These are phyloP conservation scores for Alternaria panax DNA, from an alignment of 2,329 filamentous ascomycete species.

Conservation along the genomic window DNA sequence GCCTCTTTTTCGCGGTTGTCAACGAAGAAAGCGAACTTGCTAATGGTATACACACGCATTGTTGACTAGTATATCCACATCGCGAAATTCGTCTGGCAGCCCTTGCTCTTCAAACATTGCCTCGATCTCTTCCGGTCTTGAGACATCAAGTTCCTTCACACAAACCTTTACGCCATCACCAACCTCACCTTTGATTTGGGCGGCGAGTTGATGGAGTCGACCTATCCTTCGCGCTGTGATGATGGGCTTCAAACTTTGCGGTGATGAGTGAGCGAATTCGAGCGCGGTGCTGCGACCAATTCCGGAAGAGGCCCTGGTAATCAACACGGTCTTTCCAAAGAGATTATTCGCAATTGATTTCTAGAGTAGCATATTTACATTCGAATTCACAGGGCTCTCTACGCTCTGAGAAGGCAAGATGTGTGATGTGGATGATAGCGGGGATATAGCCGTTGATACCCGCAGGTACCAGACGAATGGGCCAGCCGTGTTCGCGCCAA, in stretches of 20 bases:
- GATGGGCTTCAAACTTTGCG: conserved; percentile 77
- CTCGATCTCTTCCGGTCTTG: conserved; percentile 74
- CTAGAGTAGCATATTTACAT: conserved; percentile 12
- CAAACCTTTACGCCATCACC: conserved; percentile 69
- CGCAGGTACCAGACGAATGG: neutral
- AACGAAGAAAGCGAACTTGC: neutral
- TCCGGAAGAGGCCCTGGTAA: conserved; percentile 90
- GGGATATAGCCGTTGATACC: neutral
- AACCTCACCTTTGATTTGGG: conserved; percentile 76
- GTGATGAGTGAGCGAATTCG: conserved; percentile 86
- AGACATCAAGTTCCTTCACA: conserved; percentile 84
- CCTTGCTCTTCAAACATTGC: conserved; percentile 66
- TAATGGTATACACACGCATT: conserved; percentile 74
- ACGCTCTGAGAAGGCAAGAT: neutral
- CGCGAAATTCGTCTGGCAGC: conserved; percentile 79
- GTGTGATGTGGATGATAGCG: neutral
- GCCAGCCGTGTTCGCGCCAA: neutral
- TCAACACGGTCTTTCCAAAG: conserved; percentile 84
- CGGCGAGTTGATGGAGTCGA: conserved; percentile 73
- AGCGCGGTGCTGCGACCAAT: conserved; percentile 83
- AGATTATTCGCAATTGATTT: conserved; percentile 78
- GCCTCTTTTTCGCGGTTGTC: conserved; percentile 61
- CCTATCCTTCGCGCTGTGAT: conserved; percentile 84
- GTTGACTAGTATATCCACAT: conserved; percentile 88
- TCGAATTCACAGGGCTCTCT: neutral